These are phyloP conservation scores for Penicillium soppii DNA, from an alignment of 495 filamentous ascomycete species.

Conservation along the genomic window DNA sequence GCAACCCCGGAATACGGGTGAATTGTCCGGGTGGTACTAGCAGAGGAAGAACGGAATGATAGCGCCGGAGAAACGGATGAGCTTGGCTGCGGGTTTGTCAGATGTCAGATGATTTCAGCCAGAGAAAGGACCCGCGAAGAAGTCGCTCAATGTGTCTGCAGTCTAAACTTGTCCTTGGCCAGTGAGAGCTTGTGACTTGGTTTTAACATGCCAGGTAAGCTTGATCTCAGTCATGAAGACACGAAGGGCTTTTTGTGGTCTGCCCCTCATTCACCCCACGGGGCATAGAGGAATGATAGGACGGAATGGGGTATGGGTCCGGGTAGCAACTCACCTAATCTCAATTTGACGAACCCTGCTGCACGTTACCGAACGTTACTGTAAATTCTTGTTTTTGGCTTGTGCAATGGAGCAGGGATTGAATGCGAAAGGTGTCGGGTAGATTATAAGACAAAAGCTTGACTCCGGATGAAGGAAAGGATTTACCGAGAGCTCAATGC, in stretches of 20 bases:
- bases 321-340: constrained; percentile 12
- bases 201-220: neutral
- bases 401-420: neutral
- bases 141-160: neutral
- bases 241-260: neutral
- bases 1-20: constrained; percentile 11
- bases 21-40: constrained; percentile 13
- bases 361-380: neutral
- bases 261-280: constrained; percentile 5
- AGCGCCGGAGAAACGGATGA: constrained; percentile 44
- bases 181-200: neutral
- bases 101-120: constrained; percentile 20
- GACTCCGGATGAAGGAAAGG: neutral
- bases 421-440: neutral
- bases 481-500: neutral
- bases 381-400: neutral
- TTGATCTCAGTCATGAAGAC: neutral
- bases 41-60: constrained; percentile 11
- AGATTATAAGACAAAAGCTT: neutral
- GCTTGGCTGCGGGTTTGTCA: constrained; percentile 17
- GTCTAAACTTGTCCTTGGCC: neutral
- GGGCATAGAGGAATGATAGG: constrained; percentile 2
- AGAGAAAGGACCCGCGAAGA: neutral
- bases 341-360: constrained; percentile 4
- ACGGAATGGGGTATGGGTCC: neutral